Base-by-base conservation (phyloP, 2,329 filamentous ascomycete genomes). In the Clonostachys byssicola region DNA sequence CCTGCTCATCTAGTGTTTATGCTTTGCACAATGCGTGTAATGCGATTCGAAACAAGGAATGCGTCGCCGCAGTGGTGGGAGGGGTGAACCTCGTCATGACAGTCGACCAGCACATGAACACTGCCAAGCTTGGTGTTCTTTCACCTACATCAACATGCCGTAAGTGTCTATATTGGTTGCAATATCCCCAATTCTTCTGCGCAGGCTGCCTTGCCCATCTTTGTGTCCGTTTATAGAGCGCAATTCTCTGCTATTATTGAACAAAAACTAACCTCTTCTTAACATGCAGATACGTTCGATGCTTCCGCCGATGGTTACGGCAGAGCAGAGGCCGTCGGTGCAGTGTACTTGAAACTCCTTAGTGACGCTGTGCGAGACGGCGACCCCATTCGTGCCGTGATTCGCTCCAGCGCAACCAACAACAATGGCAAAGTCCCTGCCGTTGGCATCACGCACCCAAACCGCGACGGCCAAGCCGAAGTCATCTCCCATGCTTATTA, bases 271-370 rank as follows among this genome's bases (percentile, higher is more conserved):
- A 30, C 23, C 9, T 30, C 23, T 30, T 10, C 8, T 30, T 30
- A 10, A 30, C 9, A 30, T 30, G 3, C 9, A 30, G 23, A 68
- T 47, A 71, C 73, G 14, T 81, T 75, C 56, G 80, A 80, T 52
- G 57, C 64, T 8, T 65, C 65, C 5, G 81, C 77, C 10, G 60
- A 68, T 52, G 44, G 47, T 4, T 85, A 83, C 55, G 78, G 72
- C 1, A 71, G 80, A 14, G 81, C 78, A 2, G 81, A 85, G 53
- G 81, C 78, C 0, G 64, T 75, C 17, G 77, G 68, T 1, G 67
- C 74, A 10, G 56, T 85, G 2, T 57, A 82, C 4, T 51, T 85
- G 3, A 84, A 84, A 60, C 67, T 67, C 1, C 62, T 83, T 0
- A 60, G 65, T 2, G 70, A 78, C 50, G 81, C 80, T 1, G 52